A percentile compares a stretch with the other conserved stretches of the same genome.
Evolutionary conservation across 768 basidiomycete genomes (phyloP).

Genomic region (Galerina sulciceps): DNA sequence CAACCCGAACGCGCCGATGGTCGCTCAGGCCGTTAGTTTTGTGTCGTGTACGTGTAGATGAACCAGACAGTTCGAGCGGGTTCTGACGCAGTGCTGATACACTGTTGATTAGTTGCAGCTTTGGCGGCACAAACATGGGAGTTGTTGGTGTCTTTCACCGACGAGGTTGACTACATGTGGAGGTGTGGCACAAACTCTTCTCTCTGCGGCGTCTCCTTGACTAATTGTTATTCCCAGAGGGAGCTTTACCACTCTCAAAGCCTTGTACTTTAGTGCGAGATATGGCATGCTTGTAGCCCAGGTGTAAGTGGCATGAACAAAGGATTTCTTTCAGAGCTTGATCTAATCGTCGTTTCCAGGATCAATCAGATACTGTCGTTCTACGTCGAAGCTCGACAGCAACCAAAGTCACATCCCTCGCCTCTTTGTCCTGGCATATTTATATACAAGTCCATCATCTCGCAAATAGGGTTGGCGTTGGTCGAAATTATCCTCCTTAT

Average conservation of each 20-base stretch:
- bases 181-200: slow-evolving; percentile 8
- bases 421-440: slow-evolving; percentile 8
- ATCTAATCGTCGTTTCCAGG: background rate
- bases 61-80: background rate
- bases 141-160: slow-evolving; percentile 11
- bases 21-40: background rate
- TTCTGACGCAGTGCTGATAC: background rate
- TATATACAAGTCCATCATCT: slow-evolving; percentile 10
- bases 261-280: slow-evolving; percentile 21
- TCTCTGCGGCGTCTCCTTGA: background rate
- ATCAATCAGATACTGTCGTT: slow-evolving; percentile 11
- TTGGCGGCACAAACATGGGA: slow-evolving; percentile 25
- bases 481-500: slow-evolving; percentile 24
- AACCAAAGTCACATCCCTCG: background rate
- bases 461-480: slow-evolving; percentile 16
- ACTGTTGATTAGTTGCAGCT: slow-evolving; percentile 17
- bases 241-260: slow-evolving; percentile 10
- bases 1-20: too few relatives aligned
- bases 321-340: background rate
- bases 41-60: slow-evolving; percentile 1
- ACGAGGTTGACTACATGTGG: slow-evolving; percentile 27
- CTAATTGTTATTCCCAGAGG: slow-evolving; percentile 6
- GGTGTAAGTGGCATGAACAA: slow-evolving; percentile 15
- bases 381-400: background rate
- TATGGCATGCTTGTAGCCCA: slow-evolving; percentile 21